Conservation (phyloP, 257 asterid genomes). For the Solanum lycopersicoides region DNA sequence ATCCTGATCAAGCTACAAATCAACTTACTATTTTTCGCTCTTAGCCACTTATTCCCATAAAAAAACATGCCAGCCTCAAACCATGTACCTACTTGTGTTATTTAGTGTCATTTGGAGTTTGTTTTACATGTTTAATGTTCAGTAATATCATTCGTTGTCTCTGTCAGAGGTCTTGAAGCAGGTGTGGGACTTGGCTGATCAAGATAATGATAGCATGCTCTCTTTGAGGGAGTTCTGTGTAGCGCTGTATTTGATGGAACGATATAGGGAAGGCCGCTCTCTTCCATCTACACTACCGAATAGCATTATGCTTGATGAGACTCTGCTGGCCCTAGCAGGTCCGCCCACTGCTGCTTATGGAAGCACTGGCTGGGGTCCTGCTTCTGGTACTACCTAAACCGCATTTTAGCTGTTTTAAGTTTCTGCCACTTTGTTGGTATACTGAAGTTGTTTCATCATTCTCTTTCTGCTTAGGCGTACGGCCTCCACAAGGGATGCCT, state of each 20-base stretch:
- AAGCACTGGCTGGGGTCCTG: slow-evolving; percentile 47
- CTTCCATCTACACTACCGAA: slow-evolving; percentile 73
- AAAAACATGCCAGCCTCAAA: not conserved
- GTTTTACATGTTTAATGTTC: not conserved
- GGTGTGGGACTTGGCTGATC: slow-evolving; percentile 97
- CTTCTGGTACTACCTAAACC: slow-evolving; percentile 40
- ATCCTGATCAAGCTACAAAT: not conserved
- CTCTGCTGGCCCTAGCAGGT: slow-evolving; percentile 67
- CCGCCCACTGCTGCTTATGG: slow-evolving; percentile 67
- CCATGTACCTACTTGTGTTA: not conserved
- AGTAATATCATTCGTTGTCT: slow-evolving; percentile 10
- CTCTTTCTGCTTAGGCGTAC: slow-evolving; percentile 37
- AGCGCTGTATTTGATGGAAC: slow-evolving; percentile 90
- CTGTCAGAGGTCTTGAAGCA: slow-evolving; percentile 89
- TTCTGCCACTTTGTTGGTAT: not conserved
- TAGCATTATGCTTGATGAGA: slow-evolving; percentile 82
- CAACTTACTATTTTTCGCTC: not conserved
- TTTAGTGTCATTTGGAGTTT: not conserved
- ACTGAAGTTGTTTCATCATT: not conserved
- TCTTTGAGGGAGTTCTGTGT: slow-evolving; percentile 89
- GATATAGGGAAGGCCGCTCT: slow-evolving; percentile 71
- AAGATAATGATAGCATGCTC: slow-evolving; percentile 95
- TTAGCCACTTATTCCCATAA: not conserved
- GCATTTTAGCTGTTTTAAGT: slow-evolving; percentile 2
- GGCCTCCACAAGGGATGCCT: slow-evolving; percentile 54